These are phyloP conservation scores for Pseudocercospora ulei DNA, from an alignment of 2,329 filamentous ascomycete genomes.

Conservation along the genomic window DNA sequence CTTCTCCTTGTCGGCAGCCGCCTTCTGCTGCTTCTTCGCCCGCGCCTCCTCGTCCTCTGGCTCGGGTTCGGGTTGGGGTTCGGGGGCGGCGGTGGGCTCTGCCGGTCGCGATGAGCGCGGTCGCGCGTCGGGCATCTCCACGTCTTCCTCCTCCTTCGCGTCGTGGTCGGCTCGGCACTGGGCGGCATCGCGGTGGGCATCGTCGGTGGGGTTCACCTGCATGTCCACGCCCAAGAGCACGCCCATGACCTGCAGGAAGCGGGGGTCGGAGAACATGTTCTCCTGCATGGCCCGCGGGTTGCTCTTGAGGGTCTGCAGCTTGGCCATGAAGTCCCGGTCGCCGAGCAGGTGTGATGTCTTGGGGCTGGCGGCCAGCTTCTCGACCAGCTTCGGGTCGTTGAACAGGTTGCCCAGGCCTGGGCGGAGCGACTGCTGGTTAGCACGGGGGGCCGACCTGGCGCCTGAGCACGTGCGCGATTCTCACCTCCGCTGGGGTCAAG, in stretches of 20 bases:
- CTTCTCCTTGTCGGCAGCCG: conserved; percentile 89
- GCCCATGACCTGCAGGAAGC: conserved; percentile 88
- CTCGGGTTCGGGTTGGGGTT: conserved; percentile 56
- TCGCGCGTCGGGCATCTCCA: conserved; percentile 74
- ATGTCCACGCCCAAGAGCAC: conserved; percentile 91
- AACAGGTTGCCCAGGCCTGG: conserved; percentile 90
- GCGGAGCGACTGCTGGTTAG: no score
- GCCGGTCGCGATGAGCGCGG: conserved; percentile 39
- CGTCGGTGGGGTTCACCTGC: conserved; percentile 53
- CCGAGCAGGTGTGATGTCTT: conserved; percentile 77
- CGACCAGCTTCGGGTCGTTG: conserved; percentile 77
- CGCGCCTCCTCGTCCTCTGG: conserved; percentile 71
- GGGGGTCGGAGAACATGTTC: conserved; percentile 69
- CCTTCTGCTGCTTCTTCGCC: conserved; percentile 82
- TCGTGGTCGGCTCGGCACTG: conserved; percentile 56
- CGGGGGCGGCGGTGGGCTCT: conserved; percentile 50
- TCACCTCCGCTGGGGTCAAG: conserved; percentile 60
- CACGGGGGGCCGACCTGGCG: no score
- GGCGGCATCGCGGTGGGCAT: conserved; percentile 35
- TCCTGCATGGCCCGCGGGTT: conserved; percentile 72
- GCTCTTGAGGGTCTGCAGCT: conserved; percentile 68
- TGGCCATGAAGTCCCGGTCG: conserved; percentile 80
- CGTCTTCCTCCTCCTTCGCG: conserved; percentile 59
- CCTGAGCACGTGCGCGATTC: no score
- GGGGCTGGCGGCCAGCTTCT: conserved; percentile 87